Conservation (phyloP, 2,329 filamentous ascomycete species). For the Elsinoe necatrix region DNA sequence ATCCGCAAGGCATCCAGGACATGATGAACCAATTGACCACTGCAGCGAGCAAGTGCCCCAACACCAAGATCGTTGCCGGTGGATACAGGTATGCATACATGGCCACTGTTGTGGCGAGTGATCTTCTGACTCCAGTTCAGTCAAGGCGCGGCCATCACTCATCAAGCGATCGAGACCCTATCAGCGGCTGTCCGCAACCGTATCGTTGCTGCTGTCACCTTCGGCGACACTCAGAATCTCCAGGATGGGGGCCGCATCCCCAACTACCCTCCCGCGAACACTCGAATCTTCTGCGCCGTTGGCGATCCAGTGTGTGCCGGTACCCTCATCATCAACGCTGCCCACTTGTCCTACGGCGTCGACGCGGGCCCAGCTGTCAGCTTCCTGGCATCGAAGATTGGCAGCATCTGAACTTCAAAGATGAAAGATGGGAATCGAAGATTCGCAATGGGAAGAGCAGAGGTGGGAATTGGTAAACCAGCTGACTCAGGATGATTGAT, state of each 20-base stretch:
- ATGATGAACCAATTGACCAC: conserved; percentile 18
- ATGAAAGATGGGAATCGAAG: background rate
- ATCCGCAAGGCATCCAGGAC: conserved; percentile 9
- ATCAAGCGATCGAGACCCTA: conserved; percentile 28
- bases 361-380: conserved; percentile 1
- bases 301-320: conserved; percentile 25
- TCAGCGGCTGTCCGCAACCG: conserved; percentile 24
- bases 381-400: conserved; percentile 3
- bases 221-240: conserved; percentile 31
- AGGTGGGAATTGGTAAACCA: background rate
- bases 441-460: too few species aligned
- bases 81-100: conserved; percentile 20
- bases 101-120: background rate
- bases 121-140: background rate
- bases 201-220: conserved; percentile 28
- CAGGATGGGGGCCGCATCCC: conserved; percentile 32
- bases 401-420: background rate
- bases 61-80: conserved; percentile 24
- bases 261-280: conserved; percentile 26
- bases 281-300: conserved; percentile 25
- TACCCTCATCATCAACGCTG: conserved; percentile 23
- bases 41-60: conserved; percentile 24
- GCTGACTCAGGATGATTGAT: too few species aligned
- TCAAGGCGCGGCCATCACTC: conserved; percentile 35
- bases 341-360: conserved; percentile 21